Evolutionary conservation across 2,329 filamentous ascomycete genomes (phyloP).

Genomic region (Sporothrix inflata): DNA sequence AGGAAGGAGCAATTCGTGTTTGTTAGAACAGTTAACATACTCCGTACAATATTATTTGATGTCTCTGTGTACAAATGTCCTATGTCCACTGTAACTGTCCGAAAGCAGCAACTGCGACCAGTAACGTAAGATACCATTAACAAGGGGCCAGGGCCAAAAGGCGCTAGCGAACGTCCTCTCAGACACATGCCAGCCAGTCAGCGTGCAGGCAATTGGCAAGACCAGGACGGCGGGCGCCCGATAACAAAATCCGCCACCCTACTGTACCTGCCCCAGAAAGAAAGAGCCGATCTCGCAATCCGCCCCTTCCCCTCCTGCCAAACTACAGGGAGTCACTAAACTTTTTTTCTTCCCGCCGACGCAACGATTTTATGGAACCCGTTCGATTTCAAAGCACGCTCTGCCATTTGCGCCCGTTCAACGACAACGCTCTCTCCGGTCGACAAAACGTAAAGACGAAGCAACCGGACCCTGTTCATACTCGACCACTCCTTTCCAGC

Average conservation of each 20-base stretch:
- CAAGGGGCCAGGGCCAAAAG: not conserved
- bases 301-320: not conserved
- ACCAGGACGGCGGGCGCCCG: not conserved
- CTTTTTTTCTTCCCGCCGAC: not conserved
- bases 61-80: not conserved
- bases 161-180: not conserved
- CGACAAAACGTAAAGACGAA: too few relatives aligned
- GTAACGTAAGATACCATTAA: not conserved
- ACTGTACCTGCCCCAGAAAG: not conserved
- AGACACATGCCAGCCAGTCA: slow-evolving; percentile 27
- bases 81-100: not conserved
- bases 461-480: not conserved
- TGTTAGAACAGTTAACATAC: too few relatives aligned
- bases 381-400: slow-evolving; percentile 31
- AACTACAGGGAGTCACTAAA: slow-evolving; percentile 7
- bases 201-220: slow-evolving; percentile 20
- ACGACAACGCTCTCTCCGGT: not conserved
- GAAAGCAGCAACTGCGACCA: slow-evolving; percentile 18
- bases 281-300: slow-evolving; percentile 31
- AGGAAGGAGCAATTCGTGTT: not conserved
- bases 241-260: slow-evolving; percentile 28
- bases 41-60: too few relatives aligned
- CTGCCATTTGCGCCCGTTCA: slow-evolving; percentile 3
- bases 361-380: not conserved
- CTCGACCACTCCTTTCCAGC: slow-evolving; percentile 10